Conservation (phyloP, 441 rosid genomes). For the Populus hybrid region DNA sequence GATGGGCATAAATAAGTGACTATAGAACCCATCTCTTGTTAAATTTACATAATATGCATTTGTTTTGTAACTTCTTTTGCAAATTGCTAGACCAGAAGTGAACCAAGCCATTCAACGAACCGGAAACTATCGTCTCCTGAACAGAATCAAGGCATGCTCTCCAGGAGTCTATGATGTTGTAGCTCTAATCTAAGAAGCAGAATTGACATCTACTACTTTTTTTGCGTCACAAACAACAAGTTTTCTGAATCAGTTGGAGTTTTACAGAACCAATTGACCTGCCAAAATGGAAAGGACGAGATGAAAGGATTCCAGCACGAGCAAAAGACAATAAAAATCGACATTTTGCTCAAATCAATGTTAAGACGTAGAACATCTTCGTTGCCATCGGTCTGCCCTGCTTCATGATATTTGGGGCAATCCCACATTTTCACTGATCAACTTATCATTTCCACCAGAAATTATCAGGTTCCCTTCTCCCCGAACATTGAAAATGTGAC, state of each 20-base stretch:
- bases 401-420: constrained; percentile 42
- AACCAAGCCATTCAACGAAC: not conserved
- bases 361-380: constrained; percentile 44
- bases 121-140: not conserved
- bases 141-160: constrained; percentile 3
- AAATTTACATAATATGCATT: not conserved
- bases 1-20: not conserved
- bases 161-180: not conserved
- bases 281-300: constrained; percentile 19
- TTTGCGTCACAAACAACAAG: constrained; percentile 83
- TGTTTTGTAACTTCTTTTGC: not conserved
- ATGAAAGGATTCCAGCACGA: constrained; percentile 5
- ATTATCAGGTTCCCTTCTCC: constrained; percentile 63
- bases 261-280: constrained; percentile 95
- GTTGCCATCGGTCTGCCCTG: constrained; percentile 28
- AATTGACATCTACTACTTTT: constrained; percentile 73
- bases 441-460: constrained; percentile 88
- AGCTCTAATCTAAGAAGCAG: constrained; percentile 34
- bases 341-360: constrained; percentile 68
- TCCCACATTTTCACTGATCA: constrained; percentile 66
- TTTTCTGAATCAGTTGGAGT: constrained; percentile 70
- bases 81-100: not conserved
- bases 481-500: constrained; percentile 71
- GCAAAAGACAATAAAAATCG: not conserved
- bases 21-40: not conserved